Conservation (phyloP, 2,329 filamentous ascomycete species). For the Cadophora sp. region DNA sequence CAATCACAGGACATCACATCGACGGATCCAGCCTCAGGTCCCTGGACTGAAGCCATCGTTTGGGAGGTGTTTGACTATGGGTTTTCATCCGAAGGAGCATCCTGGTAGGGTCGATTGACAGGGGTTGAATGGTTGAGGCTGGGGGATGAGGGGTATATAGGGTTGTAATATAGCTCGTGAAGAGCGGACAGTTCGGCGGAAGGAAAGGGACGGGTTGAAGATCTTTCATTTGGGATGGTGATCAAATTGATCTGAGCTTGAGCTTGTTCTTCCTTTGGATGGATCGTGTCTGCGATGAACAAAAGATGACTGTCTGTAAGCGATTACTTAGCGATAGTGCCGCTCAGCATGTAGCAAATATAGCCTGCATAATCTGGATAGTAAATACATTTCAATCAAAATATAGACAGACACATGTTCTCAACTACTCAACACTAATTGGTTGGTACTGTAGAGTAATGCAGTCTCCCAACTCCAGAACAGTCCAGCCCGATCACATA, state of each 20-base stretch:
- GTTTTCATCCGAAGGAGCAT: constrained; percentile 12
- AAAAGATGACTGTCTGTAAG: not conserved
- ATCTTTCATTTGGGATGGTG: constrained; percentile 2
- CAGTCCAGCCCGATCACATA: not conserved
- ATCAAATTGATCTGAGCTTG: constrained; percentile 1
- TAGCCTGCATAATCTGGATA: not conserved
- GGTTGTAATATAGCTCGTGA: constrained; percentile 4
- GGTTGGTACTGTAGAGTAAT: not conserved
- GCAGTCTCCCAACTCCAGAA: not conserved
- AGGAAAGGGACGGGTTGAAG: not conserved
- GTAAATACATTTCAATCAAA: not conserved
- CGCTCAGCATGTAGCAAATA: not conserved
- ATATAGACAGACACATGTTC: not conserved
- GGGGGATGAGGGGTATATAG: not conserved
- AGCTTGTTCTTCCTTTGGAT: not conserved
- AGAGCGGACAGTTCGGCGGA: not conserved
- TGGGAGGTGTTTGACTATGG: constrained; percentile 15
- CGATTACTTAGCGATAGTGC: not conserved
- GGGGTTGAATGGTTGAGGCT: not conserved
- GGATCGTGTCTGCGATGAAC: too few relatives aligned
- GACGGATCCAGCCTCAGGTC: not conserved
- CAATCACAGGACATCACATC: not conserved
- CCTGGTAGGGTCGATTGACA: not conserved
- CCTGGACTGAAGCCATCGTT: constrained; percentile 8
- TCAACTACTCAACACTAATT: not conserved